These are phyloP conservation scores for Yamadazyma sp. DNA, from an alignment of 805 yeast species.

Conservation along the genomic window DNA sequence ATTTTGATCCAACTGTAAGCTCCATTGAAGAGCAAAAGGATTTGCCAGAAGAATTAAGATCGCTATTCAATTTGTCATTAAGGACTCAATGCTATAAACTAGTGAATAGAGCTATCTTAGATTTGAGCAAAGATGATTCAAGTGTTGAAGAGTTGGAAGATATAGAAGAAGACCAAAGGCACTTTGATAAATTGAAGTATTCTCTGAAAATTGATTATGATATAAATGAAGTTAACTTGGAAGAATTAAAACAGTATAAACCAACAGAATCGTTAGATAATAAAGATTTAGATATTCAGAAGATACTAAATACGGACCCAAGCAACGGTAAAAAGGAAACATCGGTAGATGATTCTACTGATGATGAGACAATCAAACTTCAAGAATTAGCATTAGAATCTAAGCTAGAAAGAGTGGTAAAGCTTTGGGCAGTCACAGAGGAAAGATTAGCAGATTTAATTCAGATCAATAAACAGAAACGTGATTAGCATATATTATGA, in stretches of 20 bases:
- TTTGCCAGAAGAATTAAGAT: constrained; percentile 53
- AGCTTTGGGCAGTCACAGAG: constrained; percentile 66
- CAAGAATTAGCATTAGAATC: constrained; percentile 31
- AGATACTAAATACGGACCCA: constrained; percentile 1
- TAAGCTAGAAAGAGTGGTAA: constrained; percentile 50
- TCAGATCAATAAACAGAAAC: background rate
- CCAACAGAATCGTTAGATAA: constrained; percentile 3
- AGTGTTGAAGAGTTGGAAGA: constrained; percentile 16
- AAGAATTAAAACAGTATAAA: constrained; percentile 8
- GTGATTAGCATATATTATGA: background rate
- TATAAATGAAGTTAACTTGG: constrained; percentile 8
- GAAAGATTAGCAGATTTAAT: constrained; percentile 42
- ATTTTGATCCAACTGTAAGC: constrained; percentile 30
- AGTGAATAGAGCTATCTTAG: constrained; percentile 65
- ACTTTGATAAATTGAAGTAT: constrained; percentile 11
- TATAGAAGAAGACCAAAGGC: constrained; percentile 16
- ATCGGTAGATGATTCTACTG: constrained; percentile 14
- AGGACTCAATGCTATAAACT: constrained; percentile 64
- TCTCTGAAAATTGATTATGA: constrained; percentile 6
- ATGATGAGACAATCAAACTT: constrained; percentile 21
- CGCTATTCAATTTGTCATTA: constrained; percentile 55
- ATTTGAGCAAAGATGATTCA: constrained; percentile 19
- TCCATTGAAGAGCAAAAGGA: constrained; percentile 35
- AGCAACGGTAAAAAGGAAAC: background rate
- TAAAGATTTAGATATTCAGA: constrained; percentile 1